A percentile compares a stretch with the other conserved stretches of the same genome.
Conservation (phyloP, 495 filamentous ascomycete species). For the Podospora conica region DNA sequence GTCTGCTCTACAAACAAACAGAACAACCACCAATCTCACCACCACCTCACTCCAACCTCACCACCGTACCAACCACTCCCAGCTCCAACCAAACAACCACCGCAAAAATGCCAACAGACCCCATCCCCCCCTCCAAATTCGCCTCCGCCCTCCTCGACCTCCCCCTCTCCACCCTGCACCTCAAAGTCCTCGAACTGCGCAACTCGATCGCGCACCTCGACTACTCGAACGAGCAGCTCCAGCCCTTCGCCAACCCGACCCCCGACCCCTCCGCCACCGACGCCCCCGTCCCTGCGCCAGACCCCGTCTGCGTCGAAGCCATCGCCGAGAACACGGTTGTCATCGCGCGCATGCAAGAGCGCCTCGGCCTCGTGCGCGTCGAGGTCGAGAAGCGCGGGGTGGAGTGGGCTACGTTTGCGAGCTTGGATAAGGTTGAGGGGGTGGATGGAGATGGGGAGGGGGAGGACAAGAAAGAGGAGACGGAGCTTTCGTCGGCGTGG, state of each 20-base stretch:
- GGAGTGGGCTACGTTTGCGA: slow-evolving; percentile 57
- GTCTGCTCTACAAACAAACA: neutral
- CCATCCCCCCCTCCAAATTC: slow-evolving; percentile 59
- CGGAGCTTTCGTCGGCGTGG: slow-evolving; percentile 34
- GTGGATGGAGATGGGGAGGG: neutral
- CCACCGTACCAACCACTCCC: neutral
- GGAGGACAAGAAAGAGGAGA: slow-evolving; percentile 13
- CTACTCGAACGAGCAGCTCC: slow-evolving; percentile 68
- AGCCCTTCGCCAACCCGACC: slow-evolving; percentile 52
- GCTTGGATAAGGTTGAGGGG: slow-evolving; percentile 27
- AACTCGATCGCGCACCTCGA: slow-evolving; percentile 79
- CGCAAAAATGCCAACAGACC: slow-evolving; percentile 42
- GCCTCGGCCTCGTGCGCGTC: slow-evolving; percentile 58
- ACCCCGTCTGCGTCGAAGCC: slow-evolving; percentile 61
- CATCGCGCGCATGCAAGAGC: slow-evolving; percentile 63
- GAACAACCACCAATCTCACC: neutral
- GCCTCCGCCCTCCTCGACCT: slow-evolving; percentile 68
- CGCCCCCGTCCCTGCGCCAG: slow-evolving; percentile 31
- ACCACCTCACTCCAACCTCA: neutral
- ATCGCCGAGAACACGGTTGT: slow-evolving; percentile 72
- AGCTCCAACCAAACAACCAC: neutral
- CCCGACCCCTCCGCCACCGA: slow-evolving; percentile 18
- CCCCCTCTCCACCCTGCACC: slow-evolving; percentile 62
- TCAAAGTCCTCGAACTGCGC: slow-evolving; percentile 74
- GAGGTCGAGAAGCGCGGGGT: slow-evolving; percentile 74